Conservation (phyloP, 2,329 filamentous ascomycete species). For the Sarocladiaceae sp. region DNA sequence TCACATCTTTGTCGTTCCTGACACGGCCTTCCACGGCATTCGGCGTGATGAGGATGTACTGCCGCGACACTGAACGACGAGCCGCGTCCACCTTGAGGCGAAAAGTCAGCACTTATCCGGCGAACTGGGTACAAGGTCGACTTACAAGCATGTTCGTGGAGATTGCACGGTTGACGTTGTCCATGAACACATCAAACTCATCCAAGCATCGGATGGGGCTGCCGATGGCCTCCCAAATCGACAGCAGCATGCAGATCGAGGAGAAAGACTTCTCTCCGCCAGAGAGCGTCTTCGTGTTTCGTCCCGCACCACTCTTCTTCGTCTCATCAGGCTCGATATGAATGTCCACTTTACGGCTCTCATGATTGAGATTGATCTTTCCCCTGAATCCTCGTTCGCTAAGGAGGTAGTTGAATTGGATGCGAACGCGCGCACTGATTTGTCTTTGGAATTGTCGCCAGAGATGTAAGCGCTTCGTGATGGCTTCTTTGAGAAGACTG, state of each 20-base stretch:
- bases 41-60: slow-evolving; percentile 95
- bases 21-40: slow-evolving; percentile 68
- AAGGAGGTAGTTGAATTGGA: slow-evolving; percentile 83
- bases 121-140: slow-evolving; percentile 15
- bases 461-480: slow-evolving; percentile 65
- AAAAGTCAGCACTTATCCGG: neutral
- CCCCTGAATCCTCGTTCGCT: slow-evolving; percentile 88
- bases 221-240: slow-evolving; percentile 98
- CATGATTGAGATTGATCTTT: slow-evolving; percentile 73
- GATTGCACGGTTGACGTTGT: slow-evolving; percentile 88
- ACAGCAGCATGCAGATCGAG: slow-evolving; percentile 86
- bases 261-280: slow-evolving; percentile 98
- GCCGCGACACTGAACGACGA: slow-evolving; percentile 78
- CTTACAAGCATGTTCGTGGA: slow-evolving; percentile 90
- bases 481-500: slow-evolving; percentile 48
- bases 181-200: slow-evolving; percentile 99
- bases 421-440: slow-evolving; percentile 81
- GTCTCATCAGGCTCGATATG: slow-evolving; percentile 70
- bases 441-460: slow-evolving; percentile 79
- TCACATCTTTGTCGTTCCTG: slow-evolving; percentile 64
- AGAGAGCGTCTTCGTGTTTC: slow-evolving; percentile 87
- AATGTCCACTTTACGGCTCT: slow-evolving; percentile 68
- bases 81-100: slow-evolving; percentile 70
- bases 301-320: slow-evolving; percentile 62
- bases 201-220: slow-evolving; percentile 92